Evolutionary conservation across 192 early-diverging fungal species (phyloP).

Genomic region (Coemansia sp.): DNA sequence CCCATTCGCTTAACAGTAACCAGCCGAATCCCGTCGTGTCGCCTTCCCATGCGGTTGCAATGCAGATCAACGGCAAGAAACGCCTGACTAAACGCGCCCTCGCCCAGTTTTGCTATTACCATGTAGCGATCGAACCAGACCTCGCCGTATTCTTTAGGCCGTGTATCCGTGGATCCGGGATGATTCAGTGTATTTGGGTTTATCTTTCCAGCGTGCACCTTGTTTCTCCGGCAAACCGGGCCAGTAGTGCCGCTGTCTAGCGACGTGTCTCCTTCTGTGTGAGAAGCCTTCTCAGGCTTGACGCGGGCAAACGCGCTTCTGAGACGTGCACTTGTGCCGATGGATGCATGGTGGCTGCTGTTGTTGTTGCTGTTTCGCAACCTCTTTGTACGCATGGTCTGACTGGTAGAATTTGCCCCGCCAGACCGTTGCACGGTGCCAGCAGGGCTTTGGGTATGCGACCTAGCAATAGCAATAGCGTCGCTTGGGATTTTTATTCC

Average conservation of each 20-base stretch:
- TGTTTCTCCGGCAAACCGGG: slow-evolving; percentile 14
- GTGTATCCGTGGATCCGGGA: slow-evolving; percentile 12
- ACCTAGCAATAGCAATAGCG: neutral
- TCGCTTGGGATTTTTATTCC: neutral
- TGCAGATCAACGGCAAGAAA: slow-evolving; percentile 44
- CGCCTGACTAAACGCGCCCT: slow-evolving; percentile 53
- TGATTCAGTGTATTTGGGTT: slow-evolving; percentile 1
- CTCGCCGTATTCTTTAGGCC: slow-evolving; percentile 45
- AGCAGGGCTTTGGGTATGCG: slow-evolving; percentile 30
- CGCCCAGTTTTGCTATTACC: slow-evolving; percentile 47
- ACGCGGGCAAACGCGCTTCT: slow-evolving; percentile 54
- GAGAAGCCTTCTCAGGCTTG: slow-evolving; percentile 4
- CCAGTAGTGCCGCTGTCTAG: slow-evolving; percentile 10
- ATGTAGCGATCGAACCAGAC: slow-evolving; percentile 53
- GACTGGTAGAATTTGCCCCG: neutral
- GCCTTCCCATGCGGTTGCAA: slow-evolving; percentile 43
- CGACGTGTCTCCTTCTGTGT: slow-evolving; percentile 13
- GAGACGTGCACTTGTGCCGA: slow-evolving; percentile 5
- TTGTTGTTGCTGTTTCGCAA: neutral
- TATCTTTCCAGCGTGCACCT: slow-evolving; percentile 11
- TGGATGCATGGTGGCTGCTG: neutral
- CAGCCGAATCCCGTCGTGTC: slow-evolving; percentile 42
- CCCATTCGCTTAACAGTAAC: slow-evolving; percentile 52
- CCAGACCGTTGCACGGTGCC: neutral
- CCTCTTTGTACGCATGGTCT: slow-evolving; percentile 10